Base-by-base conservation (phyloP, 108 stramenopile species). In the Cyclotella sp. region DNA sequence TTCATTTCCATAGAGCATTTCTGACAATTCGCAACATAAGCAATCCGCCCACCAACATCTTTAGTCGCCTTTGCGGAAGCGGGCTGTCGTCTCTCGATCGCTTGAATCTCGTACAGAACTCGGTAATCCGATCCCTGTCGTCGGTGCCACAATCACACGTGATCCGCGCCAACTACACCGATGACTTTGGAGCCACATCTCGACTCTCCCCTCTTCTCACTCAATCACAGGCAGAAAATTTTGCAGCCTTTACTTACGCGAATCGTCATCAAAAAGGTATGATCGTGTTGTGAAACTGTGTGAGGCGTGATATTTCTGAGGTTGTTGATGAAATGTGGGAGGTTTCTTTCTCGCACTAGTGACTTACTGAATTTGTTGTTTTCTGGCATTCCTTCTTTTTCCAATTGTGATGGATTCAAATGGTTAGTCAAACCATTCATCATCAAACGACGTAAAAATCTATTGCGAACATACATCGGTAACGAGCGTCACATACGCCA, bases 381-480 rank as follows among this genome's bases (percentile, higher is more conserved):
- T 49, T n/a, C 9, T n/a, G n/a, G 18, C 3, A 49, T 49, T 49
- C n/a, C 47, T 49, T 49, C 47, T n/a, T 49, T 49, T 1, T 27
- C 15, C 55, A 68, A 34, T 6, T 34, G 34, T 34, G 2, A 34
- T 6, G 34, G 34, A 34, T 34, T 6, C 34, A 34, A 5, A 34
- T 34, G 34, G 34, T 34, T 34, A 34, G 73, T 94, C n/a, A 90
- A 91, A 72, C 93, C 93, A n/a, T 75, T 79, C 57, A 83, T 92
- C 46, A 82, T 94, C 22, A 72, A 84, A 63, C 74, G 84, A 28
- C 90, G 94, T 19, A 53, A 83, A 14, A 54, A 70, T 27, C 68
- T 85, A 0, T 69, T 90, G 65, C 67, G 76, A 54, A 91, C 94
- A 0, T 92, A 90, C 47, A 77, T 72, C 34, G 94, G 91, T 13